Percentiles rank a stretch among this genome's conserved stretches.
Evolutionary conservation across 1,284 basidiomycete genomes (phyloP).

Genomic region (Sutorius eximius): DNA sequence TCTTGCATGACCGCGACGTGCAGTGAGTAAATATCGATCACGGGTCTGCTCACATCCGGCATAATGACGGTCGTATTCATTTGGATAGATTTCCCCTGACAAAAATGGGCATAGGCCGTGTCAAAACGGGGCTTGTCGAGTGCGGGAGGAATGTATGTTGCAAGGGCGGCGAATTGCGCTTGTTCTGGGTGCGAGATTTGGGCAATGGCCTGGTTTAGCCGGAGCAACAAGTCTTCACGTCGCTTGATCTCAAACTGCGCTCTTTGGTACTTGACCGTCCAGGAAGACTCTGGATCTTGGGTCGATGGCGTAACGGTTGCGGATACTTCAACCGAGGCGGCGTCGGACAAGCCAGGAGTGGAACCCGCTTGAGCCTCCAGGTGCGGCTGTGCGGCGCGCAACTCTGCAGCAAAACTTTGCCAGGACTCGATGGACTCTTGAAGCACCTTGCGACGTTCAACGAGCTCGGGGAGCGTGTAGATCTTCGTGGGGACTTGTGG

Average conservation of each 20-base stretch:
- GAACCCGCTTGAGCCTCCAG: slow-evolving; percentile 12
- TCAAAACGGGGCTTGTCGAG: slow-evolving; percentile 34
- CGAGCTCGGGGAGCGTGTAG: slow-evolving; percentile 31
- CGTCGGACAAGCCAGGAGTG: background rate
- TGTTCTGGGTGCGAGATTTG: slow-evolving; percentile 28
- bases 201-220: slow-evolving; percentile 31
- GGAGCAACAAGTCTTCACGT: slow-evolving; percentile 31
- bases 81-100: slow-evolving; percentile 29
- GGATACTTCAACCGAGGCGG: background rate
- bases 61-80: slow-evolving; percentile 32
- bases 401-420: slow-evolving; percentile 20
- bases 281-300: slow-evolving; percentile 23
- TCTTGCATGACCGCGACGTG: slow-evolving; percentile 37
- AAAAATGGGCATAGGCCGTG: slow-evolving; percentile 32
- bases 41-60: slow-evolving; percentile 30
- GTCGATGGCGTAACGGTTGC: background rate
- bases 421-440: slow-evolving; percentile 34
- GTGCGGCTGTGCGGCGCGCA: slow-evolving; percentile 20
- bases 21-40: slow-evolving; percentile 33
- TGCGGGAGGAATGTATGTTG: slow-evolving; percentile 31
- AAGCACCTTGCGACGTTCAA: slow-evolving; percentile 26
- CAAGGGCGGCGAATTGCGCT: slow-evolving; percentile 30
- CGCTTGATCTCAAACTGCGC: slow-evolving; percentile 36
- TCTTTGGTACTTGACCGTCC: slow-evolving; percentile 25
- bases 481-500: slow-evolving; percentile 22